Evolutionary conservation across 192 early-diverging fungal species (phyloP).

Genomic region (Mortierella antarctica): DNA sequence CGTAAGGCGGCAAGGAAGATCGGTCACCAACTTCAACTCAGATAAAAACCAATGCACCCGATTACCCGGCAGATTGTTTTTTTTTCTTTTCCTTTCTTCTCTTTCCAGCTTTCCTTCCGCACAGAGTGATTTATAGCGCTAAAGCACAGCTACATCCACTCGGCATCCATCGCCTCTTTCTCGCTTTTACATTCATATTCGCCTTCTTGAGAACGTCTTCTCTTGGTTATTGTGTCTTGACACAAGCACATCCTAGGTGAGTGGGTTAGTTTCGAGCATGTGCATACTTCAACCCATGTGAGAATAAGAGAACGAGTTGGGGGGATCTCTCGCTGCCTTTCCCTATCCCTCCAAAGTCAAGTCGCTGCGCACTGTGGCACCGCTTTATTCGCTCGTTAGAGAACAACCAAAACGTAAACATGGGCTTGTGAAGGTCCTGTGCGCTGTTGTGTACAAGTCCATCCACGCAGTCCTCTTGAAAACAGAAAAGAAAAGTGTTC

Average conservation of each 20-base stretch:
- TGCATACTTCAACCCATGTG: too few relatives aligned
- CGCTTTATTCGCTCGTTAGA: background rate
- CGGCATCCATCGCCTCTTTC: background rate
- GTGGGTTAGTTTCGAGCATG: too few relatives aligned
- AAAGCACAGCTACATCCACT: background rate
- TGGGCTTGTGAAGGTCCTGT: too few relatives aligned
- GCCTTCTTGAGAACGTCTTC: too few relatives aligned
- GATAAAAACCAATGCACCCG: background rate
- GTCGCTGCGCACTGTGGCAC: background rate
- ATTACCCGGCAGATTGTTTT: background rate
- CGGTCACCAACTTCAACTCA: too few relatives aligned
- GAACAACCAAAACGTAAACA: background rate
- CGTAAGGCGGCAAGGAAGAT: too few relatives aligned
- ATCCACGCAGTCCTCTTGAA: too few relatives aligned
- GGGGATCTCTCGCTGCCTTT: background rate
- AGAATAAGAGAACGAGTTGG: too few relatives aligned
- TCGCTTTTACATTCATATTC: background rate
- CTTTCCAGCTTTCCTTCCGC: constrained; percentile 16
- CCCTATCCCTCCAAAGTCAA: background rate
- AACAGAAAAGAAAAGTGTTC: too few relatives aligned
- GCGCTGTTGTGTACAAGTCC: too few relatives aligned
- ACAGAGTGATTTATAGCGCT: background rate
- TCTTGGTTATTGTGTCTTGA: too few relatives aligned
- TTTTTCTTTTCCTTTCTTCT: background rate
- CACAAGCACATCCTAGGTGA: too few relatives aligned